Evolutionary conservation across 2,329 filamentous ascomycete species (phyloP).

Genomic region (Chaetomium sp.): DNA sequence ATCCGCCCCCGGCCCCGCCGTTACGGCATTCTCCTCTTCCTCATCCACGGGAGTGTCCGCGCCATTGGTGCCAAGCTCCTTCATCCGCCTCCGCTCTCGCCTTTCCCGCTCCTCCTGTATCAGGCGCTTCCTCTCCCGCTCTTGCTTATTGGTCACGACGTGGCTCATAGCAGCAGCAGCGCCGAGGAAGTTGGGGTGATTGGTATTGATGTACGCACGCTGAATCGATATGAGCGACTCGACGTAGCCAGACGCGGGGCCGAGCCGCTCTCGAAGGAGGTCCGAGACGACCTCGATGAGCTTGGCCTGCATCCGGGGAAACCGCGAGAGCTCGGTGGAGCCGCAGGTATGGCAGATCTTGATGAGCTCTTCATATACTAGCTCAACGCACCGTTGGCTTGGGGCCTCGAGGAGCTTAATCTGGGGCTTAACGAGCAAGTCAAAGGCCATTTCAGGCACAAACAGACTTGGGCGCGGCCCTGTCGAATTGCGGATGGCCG

Average conservation of each 20-base stretch:
- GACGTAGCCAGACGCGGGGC: constrained; percentile 86
- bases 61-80: constrained; percentile 83
- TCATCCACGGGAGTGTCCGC: constrained; percentile 65
- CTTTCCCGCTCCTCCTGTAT: constrained; percentile 84
- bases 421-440: constrained; percentile 95
- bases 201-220: constrained; percentile 98
- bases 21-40: constrained; percentile 53
- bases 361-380: constrained; percentile 98
- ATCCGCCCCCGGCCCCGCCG: constrained; percentile 52
- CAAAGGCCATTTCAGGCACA: constrained; percentile 96
- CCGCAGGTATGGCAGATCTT: constrained; percentile 99
- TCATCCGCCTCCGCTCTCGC: constrained; percentile 78
- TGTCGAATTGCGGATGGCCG: constrained; percentile 96
- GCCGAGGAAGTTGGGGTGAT: constrained; percentile 97
- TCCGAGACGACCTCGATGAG: constrained; percentile 98
- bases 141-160: constrained; percentile 91
- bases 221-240: constrained; percentile 97
- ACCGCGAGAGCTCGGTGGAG: constrained; percentile 88
- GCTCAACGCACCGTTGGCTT: constrained; percentile 93
- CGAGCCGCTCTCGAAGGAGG: constrained; percentile 85
- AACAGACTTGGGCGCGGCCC: constrained; percentile 94
- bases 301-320: constrained; percentile 90
- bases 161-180: constrained; percentile 97
- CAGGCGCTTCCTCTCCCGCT: constrained; percentile 81
- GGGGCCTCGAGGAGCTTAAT: constrained; percentile 96